Conservation (phyloP, 148 eudicot genomes). For the Camellia lanceoleosa region DNA sequence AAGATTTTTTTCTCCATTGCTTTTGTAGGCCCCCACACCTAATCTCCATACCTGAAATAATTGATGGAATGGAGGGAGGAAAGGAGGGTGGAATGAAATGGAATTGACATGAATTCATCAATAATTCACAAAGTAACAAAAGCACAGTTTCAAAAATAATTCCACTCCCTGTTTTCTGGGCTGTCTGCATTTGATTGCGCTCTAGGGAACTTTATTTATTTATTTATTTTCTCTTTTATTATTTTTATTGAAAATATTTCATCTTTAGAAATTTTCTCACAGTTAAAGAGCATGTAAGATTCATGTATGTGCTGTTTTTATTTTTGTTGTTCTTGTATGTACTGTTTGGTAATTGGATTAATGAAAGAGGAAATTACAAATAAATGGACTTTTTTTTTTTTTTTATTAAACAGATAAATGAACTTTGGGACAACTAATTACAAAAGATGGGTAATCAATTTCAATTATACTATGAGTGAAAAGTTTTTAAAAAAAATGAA, state of each 20-base stretch:
- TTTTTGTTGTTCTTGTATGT: no score
- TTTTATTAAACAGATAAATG: no score
- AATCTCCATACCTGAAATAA: not conserved
- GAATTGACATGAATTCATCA: conserved; percentile 7
- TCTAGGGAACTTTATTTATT: not conserved
- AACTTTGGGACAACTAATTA: no score
- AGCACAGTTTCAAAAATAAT: conserved; percentile 10
- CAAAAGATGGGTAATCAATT: no score
- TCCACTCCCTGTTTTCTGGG: not conserved
- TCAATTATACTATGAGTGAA: no score
- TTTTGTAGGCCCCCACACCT: not conserved
- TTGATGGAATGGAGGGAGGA: not conserved
- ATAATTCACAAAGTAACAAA: conserved; percentile 20
- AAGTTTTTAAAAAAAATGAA: no score
- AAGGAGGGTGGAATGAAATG: not conserved
- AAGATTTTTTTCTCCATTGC: not conserved
- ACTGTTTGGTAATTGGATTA: no score
- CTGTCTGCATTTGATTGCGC: conserved; percentile 6
- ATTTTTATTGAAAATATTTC: not conserved
- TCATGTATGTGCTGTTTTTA: no score
- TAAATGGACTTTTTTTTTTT: no score
- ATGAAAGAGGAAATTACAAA: no score
- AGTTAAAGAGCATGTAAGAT: not conserved
- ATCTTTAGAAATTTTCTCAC: not conserved
- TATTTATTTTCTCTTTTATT: not conserved